Conservation (phyloP, 2,329 filamentous ascomycete genomes). For the Epichloe brachyelytri region DNA sequence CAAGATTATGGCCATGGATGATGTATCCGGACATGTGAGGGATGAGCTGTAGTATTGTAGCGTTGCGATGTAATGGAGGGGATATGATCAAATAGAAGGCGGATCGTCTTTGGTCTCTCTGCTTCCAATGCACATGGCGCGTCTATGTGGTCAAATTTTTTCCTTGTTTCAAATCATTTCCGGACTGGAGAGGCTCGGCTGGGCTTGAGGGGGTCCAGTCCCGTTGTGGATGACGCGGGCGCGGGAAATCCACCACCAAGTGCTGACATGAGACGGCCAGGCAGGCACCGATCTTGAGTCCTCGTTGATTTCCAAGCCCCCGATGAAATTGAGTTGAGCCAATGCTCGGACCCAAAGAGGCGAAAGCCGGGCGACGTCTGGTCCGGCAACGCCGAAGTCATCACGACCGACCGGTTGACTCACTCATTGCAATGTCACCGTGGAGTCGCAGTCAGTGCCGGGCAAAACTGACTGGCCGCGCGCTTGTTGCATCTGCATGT, state of each 20-base stretch:
- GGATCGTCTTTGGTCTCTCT: too few relatives aligned
- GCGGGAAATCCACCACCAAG: neutral
- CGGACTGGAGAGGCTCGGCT: too few relatives aligned
- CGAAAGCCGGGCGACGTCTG: too few relatives aligned
- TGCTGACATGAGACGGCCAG: neutral
- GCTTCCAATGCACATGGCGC: too few relatives aligned
- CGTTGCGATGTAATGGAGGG: too few relatives aligned
- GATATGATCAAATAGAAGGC: too few relatives aligned
- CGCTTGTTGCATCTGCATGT: too few relatives aligned
- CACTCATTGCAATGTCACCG: neutral
- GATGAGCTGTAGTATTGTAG: slow-evolving; percentile 34
- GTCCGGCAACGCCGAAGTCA: neutral
- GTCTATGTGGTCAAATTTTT: neutral
- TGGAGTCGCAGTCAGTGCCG: too few relatives aligned
- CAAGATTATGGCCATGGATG: slow-evolving; percentile 92
- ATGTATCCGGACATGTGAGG: slow-evolving; percentile 32
- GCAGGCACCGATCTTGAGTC: neutral
- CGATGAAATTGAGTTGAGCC: neutral
- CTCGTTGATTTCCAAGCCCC: neutral
- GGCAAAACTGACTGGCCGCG: too few relatives aligned
- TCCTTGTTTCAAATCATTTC: neutral
- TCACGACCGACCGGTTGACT: neutral
- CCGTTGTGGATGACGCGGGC: neutral
- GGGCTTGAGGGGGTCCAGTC: too few relatives aligned
- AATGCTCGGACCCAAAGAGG: too few relatives aligned